Percentiles rank a stretch among this genome's conserved stretches.
Evolutionary conservation across 768 basidiomycete genomes (phyloP).

Genomic region (Mycena venus): DNA sequence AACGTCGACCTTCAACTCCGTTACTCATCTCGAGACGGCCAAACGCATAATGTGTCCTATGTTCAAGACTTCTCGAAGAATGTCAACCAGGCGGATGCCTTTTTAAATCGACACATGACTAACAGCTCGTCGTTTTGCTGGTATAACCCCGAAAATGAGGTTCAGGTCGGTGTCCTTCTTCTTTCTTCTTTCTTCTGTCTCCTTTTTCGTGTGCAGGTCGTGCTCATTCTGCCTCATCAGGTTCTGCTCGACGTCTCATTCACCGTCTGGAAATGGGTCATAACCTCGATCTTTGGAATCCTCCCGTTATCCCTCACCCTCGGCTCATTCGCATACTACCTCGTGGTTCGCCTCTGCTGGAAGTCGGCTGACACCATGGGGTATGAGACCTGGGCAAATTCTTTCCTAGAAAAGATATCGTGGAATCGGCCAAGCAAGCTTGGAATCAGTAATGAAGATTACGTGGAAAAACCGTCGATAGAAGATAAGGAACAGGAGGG

Average conservation of each 20-base stretch:
- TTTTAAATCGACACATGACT: constrained; percentile 21
- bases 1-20: constrained; percentile 22
- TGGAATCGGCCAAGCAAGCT: no score
- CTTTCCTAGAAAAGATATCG: no score
- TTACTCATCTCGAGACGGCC: not conserved
- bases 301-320: constrained; percentile 25
- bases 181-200: not conserved
- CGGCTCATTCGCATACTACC: no score
- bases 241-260: constrained; percentile 26
- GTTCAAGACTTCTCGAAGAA: constrained; percentile 32
- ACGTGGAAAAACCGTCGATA: no score
- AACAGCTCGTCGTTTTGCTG: constrained; percentile 33
- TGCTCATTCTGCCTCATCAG: not conserved
- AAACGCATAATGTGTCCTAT: constrained; percentile 20
- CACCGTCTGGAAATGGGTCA: constrained; percentile 36
- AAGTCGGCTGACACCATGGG: no score
- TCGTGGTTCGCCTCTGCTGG: no score
- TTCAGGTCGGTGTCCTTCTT: constrained; percentile 7
- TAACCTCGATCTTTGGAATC: constrained; percentile 35
- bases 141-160: constrained; percentile 30
- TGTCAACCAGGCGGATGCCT: constrained; percentile 5
- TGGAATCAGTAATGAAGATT: no score
- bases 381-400: no score
- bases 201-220: no score
- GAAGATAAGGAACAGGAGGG: no score